Percentiles rank a stretch among this genome's conserved stretches.
phyloP scores from a whole-genome alignment of 148 eudicot genomes.

The Silene latifolia region DNA sequence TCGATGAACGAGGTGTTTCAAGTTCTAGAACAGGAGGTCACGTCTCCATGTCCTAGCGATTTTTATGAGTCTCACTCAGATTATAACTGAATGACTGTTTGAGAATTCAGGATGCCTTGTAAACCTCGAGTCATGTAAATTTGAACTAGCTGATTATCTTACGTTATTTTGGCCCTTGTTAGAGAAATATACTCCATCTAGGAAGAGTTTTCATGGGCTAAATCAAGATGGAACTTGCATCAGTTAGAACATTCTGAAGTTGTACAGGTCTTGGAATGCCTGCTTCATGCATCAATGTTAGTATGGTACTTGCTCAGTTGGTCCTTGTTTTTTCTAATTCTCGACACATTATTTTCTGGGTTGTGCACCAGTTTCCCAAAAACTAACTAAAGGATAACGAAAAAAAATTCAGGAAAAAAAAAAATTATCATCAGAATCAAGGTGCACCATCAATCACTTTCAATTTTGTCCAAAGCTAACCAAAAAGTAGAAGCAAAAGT shows the following conservation, averaged over 20 bases:
- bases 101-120: background rate
- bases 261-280: background rate
- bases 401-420: too few relatives aligned
- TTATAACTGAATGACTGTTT: slow-evolving; percentile 30
- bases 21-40: slow-evolving; percentile 78
- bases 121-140: slow-evolving; percentile 23
- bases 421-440: too few relatives aligned
- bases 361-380: too few relatives aligned
- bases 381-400: too few relatives aligned
- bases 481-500: too few relatives aligned
- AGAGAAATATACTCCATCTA: background rate
- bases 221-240: background rate
- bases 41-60: slow-evolving; percentile 91
- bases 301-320: background rate
- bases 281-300: background rate
- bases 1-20: slow-evolving; percentile 78
- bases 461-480: too few relatives aligned
- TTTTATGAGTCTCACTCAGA: slow-evolving; percentile 95
- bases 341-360: background rate
- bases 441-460: too few relatives aligned
- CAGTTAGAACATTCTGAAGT: background rate
- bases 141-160: slow-evolving; percentile 3
- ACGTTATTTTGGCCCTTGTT: background rate
- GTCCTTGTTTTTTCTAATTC: background rate
- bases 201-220: background rate